Evolutionary conservation across 2,329 filamentous ascomycete genomes (phyloP), one percentile per base, ranked within the genome.

Genomic region (Colletotrichum gigasporum): DNA sequence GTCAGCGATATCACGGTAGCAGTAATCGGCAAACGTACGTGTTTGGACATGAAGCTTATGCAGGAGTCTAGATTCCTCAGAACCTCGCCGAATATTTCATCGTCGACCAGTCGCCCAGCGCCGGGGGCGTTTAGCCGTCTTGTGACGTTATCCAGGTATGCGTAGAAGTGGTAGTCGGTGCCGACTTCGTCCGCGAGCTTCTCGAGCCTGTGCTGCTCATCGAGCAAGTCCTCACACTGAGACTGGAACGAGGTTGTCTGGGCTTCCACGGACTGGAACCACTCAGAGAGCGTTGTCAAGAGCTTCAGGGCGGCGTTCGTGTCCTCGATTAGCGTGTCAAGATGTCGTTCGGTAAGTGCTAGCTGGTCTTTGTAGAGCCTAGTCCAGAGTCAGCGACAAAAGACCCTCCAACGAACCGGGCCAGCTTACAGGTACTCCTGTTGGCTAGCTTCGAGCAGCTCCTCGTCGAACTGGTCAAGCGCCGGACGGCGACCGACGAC

Each of bases 181-280:
- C 92, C 91, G 60, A 99, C 91, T 63, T 94, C 90, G 69, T 96
- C 88, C 3, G 94, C 93, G 41, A 99, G 85, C 68, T 85, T 86
- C 66, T 92, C 89, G 39, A 97, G 84, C 22, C 92, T 88, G 70
- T 86, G 88, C 78, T 98, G 94, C 71, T 97, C 94, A 1, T 87
- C 83, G 28, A 98, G 81, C 2, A 99, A 84, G 60, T 93, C 91
- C 74, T 97, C 93, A 78, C 96, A 99, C 77, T 97, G 94, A 47
- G 91, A 88, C 74, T 94, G 92, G 80, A 99, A 98, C 12, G 91
- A 90, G n/a, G 91, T 92, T 0, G 96, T 99, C 79, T 98, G 95
- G 9, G 87, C 83, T 71, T 97, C 94, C 50, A 99, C 95, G 1
- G 90, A 84, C 69, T 90, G 90, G 80, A 99, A 99, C 5, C 94